Base-by-base conservation (phyloP, 345 rosid genomes). In the Xanthoceras sorbifolium region DNA sequence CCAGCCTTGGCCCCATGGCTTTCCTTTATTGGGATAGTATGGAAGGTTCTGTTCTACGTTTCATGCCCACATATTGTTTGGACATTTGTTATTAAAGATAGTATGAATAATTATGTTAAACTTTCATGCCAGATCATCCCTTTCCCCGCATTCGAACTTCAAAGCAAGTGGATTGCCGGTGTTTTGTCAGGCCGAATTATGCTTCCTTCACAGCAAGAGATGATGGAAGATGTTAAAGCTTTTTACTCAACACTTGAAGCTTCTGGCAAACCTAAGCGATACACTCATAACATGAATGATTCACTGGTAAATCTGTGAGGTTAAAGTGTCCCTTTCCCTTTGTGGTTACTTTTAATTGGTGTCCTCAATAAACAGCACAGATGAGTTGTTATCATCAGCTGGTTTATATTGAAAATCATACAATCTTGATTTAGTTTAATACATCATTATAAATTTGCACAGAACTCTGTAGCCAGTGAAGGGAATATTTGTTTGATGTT, bases 111-210 rank as follows among this genome's bases (percentile, higher is more conserved):
- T 52, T 26, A 62, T n/a, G 36, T 40, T 15, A 1, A 15, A 40
- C 69, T 77, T 73, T 15, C 69, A 67, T 54, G 50, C 69, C 80
- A 94, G 97, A 78, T 84, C 78, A 31, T 68, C 61, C 96, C 97
- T 4, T 95, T 93, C 73, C 87, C 84, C 31, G 20, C 88, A 82
- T 86, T 67, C 80, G 97, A 93, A 85, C 79, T 84, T 12, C 98
- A 94, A 87, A 90, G 92, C 92, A 89, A 89, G 83, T 94, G 97
- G 98, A 85, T 94, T 69, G 94, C 98, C 0, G 90, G 94, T 73
- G 86, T 81, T 77, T 83, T 94, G 77, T 91, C 96, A 3, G 95
- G 97, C 75, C 84, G 91, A 36, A 79, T 90, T 31, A 55, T 25
- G 42, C 93, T 93, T 69, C 97, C 98, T 23, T 84, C 87, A 0